These are phyloP conservation scores for Leccinum subgranulosum DNA, from an alignment of 768 basidiomycete genomes.

Conservation along the genomic window DNA sequence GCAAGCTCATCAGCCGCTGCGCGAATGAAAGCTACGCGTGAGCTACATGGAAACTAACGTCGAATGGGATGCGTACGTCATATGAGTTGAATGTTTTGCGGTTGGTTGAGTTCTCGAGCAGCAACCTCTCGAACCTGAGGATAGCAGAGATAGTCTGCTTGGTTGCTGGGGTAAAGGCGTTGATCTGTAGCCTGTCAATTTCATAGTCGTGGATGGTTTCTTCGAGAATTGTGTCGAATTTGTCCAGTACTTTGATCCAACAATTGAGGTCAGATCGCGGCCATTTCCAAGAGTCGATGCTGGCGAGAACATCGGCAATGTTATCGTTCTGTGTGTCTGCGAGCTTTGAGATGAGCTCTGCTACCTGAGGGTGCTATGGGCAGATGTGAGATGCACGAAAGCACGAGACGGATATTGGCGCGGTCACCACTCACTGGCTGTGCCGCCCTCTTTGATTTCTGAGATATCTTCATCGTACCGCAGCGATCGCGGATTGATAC, in stretches of 20 bases:
- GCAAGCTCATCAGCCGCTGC: conserved; percentile 85
- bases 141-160: conserved; percentile 80
- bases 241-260: conserved; percentile 95
- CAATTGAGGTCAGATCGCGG: conserved; percentile 94
- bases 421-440: conserved; percentile 59
- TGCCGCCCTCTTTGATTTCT: conserved; percentile 78
- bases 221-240: conserved; percentile 88
- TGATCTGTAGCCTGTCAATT: conserved; percentile 79
- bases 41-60: neutral
- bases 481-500: conserved; percentile 40
- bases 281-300: conserved; percentile 87
- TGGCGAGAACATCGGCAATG: conserved; percentile 60
- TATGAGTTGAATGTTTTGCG: conserved; percentile 95
- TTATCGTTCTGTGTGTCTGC: conserved; percentile 66
- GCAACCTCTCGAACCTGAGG: conserved; percentile 80
- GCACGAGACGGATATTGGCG: neutral
- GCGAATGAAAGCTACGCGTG: conserved; percentile 6
- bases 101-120: conserved; percentile 97
- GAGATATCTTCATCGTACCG: conserved; percentile 83
- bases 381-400: conserved; percentile 8
- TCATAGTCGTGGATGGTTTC: conserved; percentile 80
- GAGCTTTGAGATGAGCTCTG: conserved; percentile 73
- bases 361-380: conserved; percentile 70
- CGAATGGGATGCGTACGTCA: conserved; percentile 65
- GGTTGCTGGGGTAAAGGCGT: conserved; percentile 68